Evolutionary conservation across 129 eudicot genomes (phyloP).

Genomic region (Oenanthe sinensis): DNA sequence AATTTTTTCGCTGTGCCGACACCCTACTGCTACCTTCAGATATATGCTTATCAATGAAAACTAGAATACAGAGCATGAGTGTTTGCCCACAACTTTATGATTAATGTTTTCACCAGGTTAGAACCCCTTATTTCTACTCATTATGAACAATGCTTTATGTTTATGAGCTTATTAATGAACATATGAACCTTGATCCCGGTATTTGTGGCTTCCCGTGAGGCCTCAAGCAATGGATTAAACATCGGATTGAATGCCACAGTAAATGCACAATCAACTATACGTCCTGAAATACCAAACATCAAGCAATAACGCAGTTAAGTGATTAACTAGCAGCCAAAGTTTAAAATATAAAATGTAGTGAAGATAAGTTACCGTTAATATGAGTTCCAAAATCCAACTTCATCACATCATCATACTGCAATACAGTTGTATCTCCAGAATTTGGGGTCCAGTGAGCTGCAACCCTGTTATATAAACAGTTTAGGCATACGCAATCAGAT

Average conservation of each 20-base stretch:
- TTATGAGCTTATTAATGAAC: slow-evolving; percentile 7
- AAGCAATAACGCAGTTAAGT: background rate
- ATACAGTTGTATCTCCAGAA: slow-evolving; percentile 97
- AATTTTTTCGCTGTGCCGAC: background rate
- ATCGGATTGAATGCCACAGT: slow-evolving; percentile 97
- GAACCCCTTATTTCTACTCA: background rate
- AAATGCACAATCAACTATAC: slow-evolving; percentile 91
- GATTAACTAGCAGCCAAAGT: background rate
- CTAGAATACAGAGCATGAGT: background rate
- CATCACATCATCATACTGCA: slow-evolving; percentile 97
- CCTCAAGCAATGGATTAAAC: slow-evolving; percentile 91
- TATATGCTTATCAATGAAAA: background rate
- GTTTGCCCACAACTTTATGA: background rate
- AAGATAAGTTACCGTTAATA: slow-evolving; percentile 58
- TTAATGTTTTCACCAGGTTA: background rate
- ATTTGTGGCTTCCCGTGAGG: slow-evolving; percentile 97
- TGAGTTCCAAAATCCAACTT: slow-evolving; percentile 99
- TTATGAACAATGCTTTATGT: background rate
- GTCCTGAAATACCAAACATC: slow-evolving; percentile 50
- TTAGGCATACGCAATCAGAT: slow-evolving; percentile 5
- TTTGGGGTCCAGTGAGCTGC: slow-evolving; percentile 99
- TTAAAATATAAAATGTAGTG: background rate
- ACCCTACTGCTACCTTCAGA: background rate
- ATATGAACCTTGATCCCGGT: slow-evolving; percentile 83
- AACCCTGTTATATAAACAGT: slow-evolving; percentile 48